Percentiles rank a stretch among this genome's conserved stretches.
Conservation (phyloP, 2,329 filamentous ascomycete genomes). For the Verticillium alfalfae region DNA sequence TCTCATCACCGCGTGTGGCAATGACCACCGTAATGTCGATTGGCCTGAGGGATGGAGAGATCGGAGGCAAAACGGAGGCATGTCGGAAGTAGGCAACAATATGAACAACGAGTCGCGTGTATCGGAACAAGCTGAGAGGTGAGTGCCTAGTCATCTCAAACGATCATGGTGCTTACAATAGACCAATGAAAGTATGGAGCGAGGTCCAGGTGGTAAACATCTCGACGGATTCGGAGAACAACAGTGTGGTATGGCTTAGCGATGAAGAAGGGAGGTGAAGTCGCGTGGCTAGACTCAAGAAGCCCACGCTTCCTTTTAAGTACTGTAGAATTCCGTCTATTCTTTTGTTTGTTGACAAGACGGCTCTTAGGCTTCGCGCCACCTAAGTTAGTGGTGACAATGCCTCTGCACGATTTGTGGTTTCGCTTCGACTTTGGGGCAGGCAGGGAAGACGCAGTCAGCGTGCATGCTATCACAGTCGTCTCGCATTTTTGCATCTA, state of each 20-base stretch:
- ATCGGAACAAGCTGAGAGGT: background rate
- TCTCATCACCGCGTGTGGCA: background rate
- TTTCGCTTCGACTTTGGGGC: background rate
- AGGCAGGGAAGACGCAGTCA: background rate
- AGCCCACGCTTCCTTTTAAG: background rate
- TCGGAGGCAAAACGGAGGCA: background rate
- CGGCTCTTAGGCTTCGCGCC: background rate
- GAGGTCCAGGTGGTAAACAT: background rate
- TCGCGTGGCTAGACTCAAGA: background rate
- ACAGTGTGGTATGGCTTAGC: background rate
- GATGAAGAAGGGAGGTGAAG: background rate
- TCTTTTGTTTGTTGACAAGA: background rate
- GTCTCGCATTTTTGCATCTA: background rate
- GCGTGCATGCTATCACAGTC: background rate
- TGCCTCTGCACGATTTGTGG: background rate
- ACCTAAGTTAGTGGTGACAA: background rate
- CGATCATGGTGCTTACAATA: background rate
- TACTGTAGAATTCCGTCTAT: background rate
- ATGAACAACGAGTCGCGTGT: background rate
- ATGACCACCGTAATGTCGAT: background rate
- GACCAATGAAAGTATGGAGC: background rate
- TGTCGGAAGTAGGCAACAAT: background rate
- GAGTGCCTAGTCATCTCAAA: background rate
- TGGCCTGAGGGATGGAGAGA: background rate
- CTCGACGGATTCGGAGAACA: background rate